Evolutionary conservation across 2,329 filamentous ascomycete genomes (phyloP).

Genomic region (Ophiocordyceps camponoti-rufipedis): DNA sequence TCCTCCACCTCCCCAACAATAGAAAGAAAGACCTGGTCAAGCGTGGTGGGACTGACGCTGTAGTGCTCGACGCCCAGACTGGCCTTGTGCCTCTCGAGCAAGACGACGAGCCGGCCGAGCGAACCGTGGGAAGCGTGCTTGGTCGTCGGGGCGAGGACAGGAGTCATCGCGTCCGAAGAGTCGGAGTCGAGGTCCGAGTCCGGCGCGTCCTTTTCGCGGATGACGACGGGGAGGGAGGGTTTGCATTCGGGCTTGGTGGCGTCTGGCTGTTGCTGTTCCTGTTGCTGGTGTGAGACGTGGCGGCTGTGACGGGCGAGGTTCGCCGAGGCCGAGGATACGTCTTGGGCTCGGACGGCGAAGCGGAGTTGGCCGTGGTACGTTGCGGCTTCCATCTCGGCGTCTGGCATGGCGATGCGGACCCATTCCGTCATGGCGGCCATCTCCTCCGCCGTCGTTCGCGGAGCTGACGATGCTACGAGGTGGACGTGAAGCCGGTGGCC

Average conservation of each 20-base stretch:
- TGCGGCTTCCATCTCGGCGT: constrained; percentile 51
- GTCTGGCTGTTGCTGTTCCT: background rate
- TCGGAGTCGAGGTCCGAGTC: no score
- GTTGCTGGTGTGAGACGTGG: background rate
- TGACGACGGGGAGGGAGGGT: no score
- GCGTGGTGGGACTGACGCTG: constrained; percentile 67
- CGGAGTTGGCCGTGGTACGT: constrained; percentile 73
- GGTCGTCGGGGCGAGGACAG: no score
- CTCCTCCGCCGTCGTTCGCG: constrained; percentile 50
- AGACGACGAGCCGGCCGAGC: constrained; percentile 51
- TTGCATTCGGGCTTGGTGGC: no score
- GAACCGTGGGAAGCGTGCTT: constrained; percentile 19
- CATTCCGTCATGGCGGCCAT: constrained; percentile 49
- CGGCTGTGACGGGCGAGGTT: background rate
- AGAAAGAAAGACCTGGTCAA: constrained; percentile 79
- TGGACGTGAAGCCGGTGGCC: constrained; percentile 71
- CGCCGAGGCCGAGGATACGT: constrained; percentile 10
- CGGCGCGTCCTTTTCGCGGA: no score
- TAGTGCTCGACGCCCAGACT: constrained; percentile 65
- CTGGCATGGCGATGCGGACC: constrained; percentile 42
- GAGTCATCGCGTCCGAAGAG: no score
- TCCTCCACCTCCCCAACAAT: constrained; percentile 77
- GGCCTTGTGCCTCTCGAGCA: constrained; percentile 54
- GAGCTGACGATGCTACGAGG: constrained; percentile 56
- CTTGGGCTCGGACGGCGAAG: constrained; percentile 51